Base-by-base conservation (phyloP, 2,329 filamentous ascomycete species). In the Penicillium corylophilum region DNA sequence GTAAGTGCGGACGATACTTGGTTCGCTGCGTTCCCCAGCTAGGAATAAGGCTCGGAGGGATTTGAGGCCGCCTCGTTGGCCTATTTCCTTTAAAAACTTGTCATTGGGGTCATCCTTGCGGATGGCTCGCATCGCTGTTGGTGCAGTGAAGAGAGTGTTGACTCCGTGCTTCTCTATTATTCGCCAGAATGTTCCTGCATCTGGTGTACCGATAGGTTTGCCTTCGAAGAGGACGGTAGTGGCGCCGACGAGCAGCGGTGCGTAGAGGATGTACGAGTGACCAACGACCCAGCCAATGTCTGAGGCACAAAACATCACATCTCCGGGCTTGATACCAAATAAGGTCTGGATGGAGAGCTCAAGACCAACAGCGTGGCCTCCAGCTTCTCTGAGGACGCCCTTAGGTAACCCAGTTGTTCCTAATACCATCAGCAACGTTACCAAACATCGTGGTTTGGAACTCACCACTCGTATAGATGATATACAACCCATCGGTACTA, bases 261-360 rank as follows among this genome's bases (percentile, higher is more conserved):
- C 92, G 66, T 96, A 96, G 12, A 96, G 77, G 56, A 96, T 96
- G 68, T 94, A 96, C 5, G 85, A 88, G 67, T 91, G 85, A 2
- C 89, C 89, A 0, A 94, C 89, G 0, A 92, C 90, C 93, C 92
- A 96, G 28, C 92, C 93, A 50, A 96, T 93, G 65, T 97, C 92
- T 13, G 86, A 90, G 1, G 88, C 87, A 5, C 85, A 88, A 67
- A 90, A 86, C 71, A 88, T 83, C 54, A 95, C 89, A 67, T 95
- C 90, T 0, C 90, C 89, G 0, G 90, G 89, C 53, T 87, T 84
- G 46, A 96, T 84, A 41, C 87, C 85, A 65, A 95, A 95, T 4
- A 95, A 74, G 61, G 93, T 92, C 65, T 85, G 84, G 60, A 95
- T 90, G 10, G 88, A 90, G 28, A 95, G 77, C 59, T 91, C 84